Conservation (phyloP, 208 protist species). For the Trypanosoma boissoni region DNA sequence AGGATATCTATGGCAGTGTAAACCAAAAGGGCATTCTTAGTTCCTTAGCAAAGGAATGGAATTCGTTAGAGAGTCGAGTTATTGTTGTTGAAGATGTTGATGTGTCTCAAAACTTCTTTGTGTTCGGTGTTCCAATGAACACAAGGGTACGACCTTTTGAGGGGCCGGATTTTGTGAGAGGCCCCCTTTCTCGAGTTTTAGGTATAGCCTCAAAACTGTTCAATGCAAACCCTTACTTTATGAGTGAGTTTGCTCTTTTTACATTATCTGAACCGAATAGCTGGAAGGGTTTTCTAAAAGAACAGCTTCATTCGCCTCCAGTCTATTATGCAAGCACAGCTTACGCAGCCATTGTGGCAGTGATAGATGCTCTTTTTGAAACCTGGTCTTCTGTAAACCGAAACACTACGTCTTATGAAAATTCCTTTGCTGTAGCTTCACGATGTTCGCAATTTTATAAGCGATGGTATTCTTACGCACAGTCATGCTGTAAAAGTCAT, state of each 20-base stretch:
- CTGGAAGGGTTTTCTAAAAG: conserved; percentile 43
- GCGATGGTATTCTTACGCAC: conserved; percentile 54
- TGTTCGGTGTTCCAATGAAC: conserved; percentile 26
- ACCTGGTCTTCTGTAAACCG: background rate
- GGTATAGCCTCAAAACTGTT: conserved; percentile 29
- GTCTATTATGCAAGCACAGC: conserved; percentile 26
- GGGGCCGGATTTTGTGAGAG: conserved; percentile 35
- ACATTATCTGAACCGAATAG: conserved; percentile 24
- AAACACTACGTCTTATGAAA: conserved; percentile 13
- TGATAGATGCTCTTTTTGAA: conserved; percentile 33
- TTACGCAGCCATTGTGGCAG: conserved; percentile 28
- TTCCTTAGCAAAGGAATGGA: conserved; percentile 31
- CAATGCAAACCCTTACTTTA: conserved; percentile 31
- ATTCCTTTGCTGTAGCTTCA: conserved; percentile 28
- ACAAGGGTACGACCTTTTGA: conserved; percentile 15
- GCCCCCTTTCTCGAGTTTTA: conserved; percentile 33
- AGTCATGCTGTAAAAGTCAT: conserved; percentile 22
- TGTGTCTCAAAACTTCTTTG: conserved; percentile 24
- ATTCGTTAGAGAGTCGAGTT: conserved; percentile 25
- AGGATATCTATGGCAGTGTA: conserved; percentile 65
- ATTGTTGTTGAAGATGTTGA: conserved; percentile 47
- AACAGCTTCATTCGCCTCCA: conserved; percentile 28
- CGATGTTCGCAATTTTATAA: conserved; percentile 43
- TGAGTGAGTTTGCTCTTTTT: conserved; percentile 49
- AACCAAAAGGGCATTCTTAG: conserved; percentile 35